Conservation (phyloP, 768 basidiomycete species). For the Mycena alexandri region DNA sequence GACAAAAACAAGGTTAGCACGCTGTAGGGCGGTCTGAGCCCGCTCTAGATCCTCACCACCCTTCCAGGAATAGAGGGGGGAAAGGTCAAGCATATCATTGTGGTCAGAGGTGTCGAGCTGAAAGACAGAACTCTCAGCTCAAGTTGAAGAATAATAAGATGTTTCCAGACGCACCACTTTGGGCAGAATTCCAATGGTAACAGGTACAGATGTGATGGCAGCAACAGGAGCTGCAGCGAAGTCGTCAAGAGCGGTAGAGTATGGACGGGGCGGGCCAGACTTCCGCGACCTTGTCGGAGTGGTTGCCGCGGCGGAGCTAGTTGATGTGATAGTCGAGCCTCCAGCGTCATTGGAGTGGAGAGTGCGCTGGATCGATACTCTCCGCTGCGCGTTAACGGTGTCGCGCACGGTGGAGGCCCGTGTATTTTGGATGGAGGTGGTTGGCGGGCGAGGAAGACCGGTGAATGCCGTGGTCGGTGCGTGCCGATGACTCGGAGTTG, state of each 20-base stretch:
- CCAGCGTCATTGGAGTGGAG: neutral
- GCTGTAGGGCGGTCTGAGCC: neutral
- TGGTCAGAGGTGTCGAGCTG: slow-evolving; percentile 1
- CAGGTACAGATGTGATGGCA: too few relatives aligned
- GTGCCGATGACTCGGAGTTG: neutral
- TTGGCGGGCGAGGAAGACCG: neutral
- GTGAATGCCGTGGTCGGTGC: neutral
- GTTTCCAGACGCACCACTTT: slow-evolving; percentile 17
- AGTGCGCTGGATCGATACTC: neutral
- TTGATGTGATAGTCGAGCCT: too few relatives aligned
- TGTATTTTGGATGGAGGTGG: neutral
- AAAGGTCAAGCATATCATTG: slow-evolving; percentile 9
- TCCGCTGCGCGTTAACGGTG: neutral
- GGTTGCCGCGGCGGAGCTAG: neutral
- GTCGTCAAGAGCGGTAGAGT: neutral
- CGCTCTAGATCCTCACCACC: neutral
- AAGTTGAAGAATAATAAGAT: too few relatives aligned
- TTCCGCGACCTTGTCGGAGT: neutral
- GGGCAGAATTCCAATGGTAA: neutral
- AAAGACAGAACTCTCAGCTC: too few relatives aligned
- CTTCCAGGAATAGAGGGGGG: slow-evolving; percentile 3
- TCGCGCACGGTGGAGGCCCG: too few relatives aligned
- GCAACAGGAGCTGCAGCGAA: neutral
- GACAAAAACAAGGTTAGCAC: neutral
- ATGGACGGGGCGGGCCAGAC: neutral